phyloP scores from a whole-genome alignment of 306 rosid genomes.

The Arachis stenosperma region DNA sequence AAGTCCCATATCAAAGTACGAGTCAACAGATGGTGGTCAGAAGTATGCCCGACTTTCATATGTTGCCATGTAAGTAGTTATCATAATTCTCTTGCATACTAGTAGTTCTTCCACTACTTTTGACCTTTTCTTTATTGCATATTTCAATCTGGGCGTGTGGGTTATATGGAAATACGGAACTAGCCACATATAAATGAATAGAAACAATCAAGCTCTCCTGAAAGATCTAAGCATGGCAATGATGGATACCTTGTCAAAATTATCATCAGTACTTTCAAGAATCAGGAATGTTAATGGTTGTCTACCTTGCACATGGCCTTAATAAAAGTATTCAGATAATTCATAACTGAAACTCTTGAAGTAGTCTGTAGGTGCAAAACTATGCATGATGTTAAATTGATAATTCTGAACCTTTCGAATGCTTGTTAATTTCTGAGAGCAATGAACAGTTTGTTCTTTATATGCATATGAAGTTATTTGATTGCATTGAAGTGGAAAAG shows the following conservation, averaged over 20 bases:
- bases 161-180: slow-evolving; percentile 26
- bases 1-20: slow-evolving; percentile 42
- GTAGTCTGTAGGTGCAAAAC: neutral
- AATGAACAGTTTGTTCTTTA: slow-evolving; percentile 4
- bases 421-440: slow-evolving; percentile 18
- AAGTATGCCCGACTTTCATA: slow-evolving; percentile 74
- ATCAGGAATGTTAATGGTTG: neutral
- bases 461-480: slow-evolving; percentile 8
- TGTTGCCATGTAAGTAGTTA: slow-evolving; percentile 79
- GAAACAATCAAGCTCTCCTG: slow-evolving; percentile 10
- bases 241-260: slow-evolving; percentile 12
- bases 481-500: slow-evolving; percentile 12
- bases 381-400: slow-evolving; percentile 13
- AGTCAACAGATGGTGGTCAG: slow-evolving; percentile 51
- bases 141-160: slow-evolving; percentile 23
- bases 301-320: slow-evolving; percentile 11
- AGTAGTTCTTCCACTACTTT: neutral
- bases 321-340: neutral
- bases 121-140: neutral
- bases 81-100: slow-evolving; percentile 12
- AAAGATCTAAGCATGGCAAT: slow-evolving; percentile 5
- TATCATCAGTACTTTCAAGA: neutral
- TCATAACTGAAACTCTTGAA: neutral
- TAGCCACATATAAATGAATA: slow-evolving; percentile 8
- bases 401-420: slow-evolving; percentile 1